Evolutionary conservation across 768 basidiomycete genomes (phyloP).

Genomic region (Auricularia sp.): DNA sequence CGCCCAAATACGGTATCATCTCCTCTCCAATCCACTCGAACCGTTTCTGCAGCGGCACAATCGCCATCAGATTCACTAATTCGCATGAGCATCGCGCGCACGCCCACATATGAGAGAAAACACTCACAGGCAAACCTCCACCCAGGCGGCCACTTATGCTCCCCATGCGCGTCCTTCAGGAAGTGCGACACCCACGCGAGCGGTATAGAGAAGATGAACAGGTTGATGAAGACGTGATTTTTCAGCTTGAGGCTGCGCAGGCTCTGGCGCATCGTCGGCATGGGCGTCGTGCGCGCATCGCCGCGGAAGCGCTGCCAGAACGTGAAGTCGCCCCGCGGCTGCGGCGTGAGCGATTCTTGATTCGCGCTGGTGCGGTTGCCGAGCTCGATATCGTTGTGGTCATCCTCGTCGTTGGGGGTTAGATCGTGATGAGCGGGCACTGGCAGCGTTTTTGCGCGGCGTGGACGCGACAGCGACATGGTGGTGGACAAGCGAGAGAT

Average conservation of each 20-base stretch:
- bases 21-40: slow-evolving; percentile 57
- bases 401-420: no score
- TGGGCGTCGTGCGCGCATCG: not conserved
- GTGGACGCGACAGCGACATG: no score
- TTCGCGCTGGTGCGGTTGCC: no score
- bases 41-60: slow-evolving; percentile 53
- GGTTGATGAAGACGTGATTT: slow-evolving; percentile 28
- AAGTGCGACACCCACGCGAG: slow-evolving; percentile 54
- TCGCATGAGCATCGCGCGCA: not conserved
- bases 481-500: no score
- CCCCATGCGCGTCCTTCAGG: not conserved
- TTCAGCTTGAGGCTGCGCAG: slow-evolving; percentile 14
- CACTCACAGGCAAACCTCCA: not conserved
- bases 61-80: slow-evolving; percentile 54
- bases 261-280: not conserved
- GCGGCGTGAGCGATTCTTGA: no score
- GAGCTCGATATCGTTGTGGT: no score
- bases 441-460: no score
- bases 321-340: no score
- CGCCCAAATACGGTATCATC: slow-evolving; percentile 44
- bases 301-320: not conserved
- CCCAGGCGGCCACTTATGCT: not conserved
- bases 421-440: no score
- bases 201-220: slow-evolving; percentile 47
- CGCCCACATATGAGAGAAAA: not conserved